Base-by-base conservation (phyloP, 768 basidiomycete genomes). In the Suillus alpinus region DNA sequence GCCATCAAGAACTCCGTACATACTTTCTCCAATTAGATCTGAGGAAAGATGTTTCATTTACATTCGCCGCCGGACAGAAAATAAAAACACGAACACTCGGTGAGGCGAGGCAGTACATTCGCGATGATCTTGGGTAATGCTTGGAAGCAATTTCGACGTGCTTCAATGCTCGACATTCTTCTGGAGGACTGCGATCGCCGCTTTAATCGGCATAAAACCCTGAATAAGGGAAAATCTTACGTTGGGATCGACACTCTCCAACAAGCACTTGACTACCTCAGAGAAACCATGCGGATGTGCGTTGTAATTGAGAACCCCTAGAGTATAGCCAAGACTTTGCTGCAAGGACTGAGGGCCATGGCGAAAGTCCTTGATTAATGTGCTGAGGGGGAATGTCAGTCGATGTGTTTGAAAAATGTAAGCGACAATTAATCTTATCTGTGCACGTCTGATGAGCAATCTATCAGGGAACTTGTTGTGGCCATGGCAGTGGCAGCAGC, bases 401-500 rank as follows among this genome's bases (percentile, higher is more conserved):
- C 31, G 68, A 56, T 49, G 55, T 26, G 29, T 37, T 59, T 16
- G 43, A 37, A 40, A 58, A 65, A 67, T 56, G 62, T 50, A 46
- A 44, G 58, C 39, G 26, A 53, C 60, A 66, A 39, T 58, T 63
- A 39, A 50, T 86, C 94, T 81, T 75, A 96, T 94, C 89, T 94
- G 67, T 80, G 72, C 43, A 95, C 78, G 60, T 85, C 79, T 23
- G 68, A 66, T 3, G 86, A 83, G 66, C 86, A 89, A 66, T 94
- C 87, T 34, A 80, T 77, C 1, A 92, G 78, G 59, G 77, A 77
- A 71, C 92, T 95, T 60, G 92, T 75, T n/a, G 81, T 72, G 3
- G 83, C 81, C 77, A 93, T 81, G 6, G 91, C 88, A 29, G 70
- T 72, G 13, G 93, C 89, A 37, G 89, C 92, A 8, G 88, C 86